Evolutionary conservation across 1,284 basidiomycete genomes (phyloP).

Genomic region (Psilocybe mexicana): DNA sequence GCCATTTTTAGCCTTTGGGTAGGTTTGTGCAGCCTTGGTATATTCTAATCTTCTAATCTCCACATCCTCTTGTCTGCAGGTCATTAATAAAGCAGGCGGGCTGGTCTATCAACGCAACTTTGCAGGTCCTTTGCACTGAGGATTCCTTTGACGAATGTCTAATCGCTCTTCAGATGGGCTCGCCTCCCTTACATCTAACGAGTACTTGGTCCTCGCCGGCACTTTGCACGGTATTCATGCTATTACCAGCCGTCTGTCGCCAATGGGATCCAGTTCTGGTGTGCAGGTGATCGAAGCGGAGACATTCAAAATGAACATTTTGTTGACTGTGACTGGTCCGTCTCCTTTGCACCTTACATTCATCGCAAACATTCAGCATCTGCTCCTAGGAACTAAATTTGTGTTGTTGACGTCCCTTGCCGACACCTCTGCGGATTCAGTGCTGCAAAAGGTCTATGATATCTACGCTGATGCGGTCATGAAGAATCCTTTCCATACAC

Average conservation of each 20-base stretch:
- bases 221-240: constrained; percentile 98
- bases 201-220: constrained; percentile 95
- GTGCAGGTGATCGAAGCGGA: constrained; percentile 95
- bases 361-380: not conserved
- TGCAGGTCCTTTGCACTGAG: constrained; percentile 57
- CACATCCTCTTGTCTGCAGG: constrained; percentile 43
- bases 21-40: constrained; percentile 18
- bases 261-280: constrained; percentile 81
- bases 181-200: constrained; percentile 89
- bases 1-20: constrained; percentile 84
- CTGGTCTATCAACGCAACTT: constrained; percentile 94
- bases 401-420: constrained; percentile 84
- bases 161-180: constrained; percentile 68
- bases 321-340: constrained; percentile 92
- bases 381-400: constrained; percentile 89
- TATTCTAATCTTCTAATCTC: not conserved
- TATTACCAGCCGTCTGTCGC: constrained; percentile 91
- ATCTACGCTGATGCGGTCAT: constrained; percentile 92
- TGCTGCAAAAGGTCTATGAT: constrained; percentile 86
- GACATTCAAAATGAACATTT: constrained; percentile 87
- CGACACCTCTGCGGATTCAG: constrained; percentile 71
- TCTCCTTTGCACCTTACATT: constrained; percentile 7
- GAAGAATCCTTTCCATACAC: constrained; percentile 99
- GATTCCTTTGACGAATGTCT: constrained; percentile 10
- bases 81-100: constrained; percentile 99